phyloP scores from a whole-genome alignment of 108 stramenopile species.

The Asterionellopsis glacialis region DNA sequence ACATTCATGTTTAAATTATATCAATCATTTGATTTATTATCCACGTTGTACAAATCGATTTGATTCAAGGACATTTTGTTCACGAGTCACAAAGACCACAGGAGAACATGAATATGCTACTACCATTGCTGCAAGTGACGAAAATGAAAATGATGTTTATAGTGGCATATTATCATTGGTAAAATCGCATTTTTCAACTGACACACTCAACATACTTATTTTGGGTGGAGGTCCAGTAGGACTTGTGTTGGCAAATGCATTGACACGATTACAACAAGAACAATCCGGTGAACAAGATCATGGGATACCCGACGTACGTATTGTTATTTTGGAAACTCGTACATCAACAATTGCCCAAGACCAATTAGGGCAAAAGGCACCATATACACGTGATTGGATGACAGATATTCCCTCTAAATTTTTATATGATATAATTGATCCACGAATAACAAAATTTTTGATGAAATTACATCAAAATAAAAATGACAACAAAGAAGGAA shows the following conservation, averaged over 20 bases:
- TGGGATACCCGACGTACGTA: constrained; percentile 5
- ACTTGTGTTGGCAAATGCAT: constrained; percentile 22
- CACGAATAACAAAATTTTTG: constrained; percentile 10
- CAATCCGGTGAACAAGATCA: not conserved
- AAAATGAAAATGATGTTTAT: not conserved
- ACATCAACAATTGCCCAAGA: not conserved
- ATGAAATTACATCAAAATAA: too few relatives aligned
- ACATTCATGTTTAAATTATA: constrained; percentile 5
- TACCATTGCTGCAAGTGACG: too few relatives aligned
- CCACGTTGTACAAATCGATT: constrained; percentile 19
- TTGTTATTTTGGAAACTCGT: constrained; percentile 16
- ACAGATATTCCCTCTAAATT: not conserved
- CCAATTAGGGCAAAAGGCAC: constrained; percentile 10
- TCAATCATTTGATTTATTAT: constrained; percentile 9
- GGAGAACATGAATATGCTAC: too few relatives aligned
- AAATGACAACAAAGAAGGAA: too few relatives aligned
- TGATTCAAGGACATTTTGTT: constrained; percentile 14
- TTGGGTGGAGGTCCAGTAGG: constrained; percentile 22
- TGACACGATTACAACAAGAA: not conserved
- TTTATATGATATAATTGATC: constrained; percentile 6
- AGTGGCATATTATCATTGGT: not conserved
- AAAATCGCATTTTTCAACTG: not conserved
- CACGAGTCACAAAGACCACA: too few relatives aligned
- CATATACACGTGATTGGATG: constrained; percentile 18
- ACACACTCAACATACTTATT: constrained; percentile 19